A percentile compares a stretch with the other conserved stretches of the same genome.
phyloP scores from a whole-genome alignment of 331 rosid species.

The Stylosanthes scabra region DNA sequence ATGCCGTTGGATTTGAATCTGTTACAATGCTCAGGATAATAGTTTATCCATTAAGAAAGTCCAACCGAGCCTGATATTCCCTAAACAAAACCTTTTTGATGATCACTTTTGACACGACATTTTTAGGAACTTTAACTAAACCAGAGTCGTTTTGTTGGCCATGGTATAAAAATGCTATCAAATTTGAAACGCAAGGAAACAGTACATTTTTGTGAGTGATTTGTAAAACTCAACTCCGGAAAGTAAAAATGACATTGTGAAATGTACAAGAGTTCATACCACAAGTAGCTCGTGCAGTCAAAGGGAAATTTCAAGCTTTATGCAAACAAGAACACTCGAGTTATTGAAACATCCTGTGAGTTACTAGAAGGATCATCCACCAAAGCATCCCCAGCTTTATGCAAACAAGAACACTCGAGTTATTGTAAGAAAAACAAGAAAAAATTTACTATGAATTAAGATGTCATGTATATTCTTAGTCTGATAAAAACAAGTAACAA shows the following conservation, averaged over 20 bases:
- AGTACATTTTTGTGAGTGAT: constrained; percentile 6
- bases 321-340: too few relatives aligned
- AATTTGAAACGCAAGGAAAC: constrained; percentile 21
- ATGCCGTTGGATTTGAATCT: not conserved
- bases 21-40: not conserved
- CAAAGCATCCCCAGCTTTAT: constrained; percentile 51
- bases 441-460: not conserved
- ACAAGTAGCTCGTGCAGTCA: constrained; percentile 84
- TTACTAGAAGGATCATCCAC: constrained; percentile 40
- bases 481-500: too few relatives aligned
- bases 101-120: not conserved
- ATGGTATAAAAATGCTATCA: not conserved
- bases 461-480: too few relatives aligned
- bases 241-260: not conserved
- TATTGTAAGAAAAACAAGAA: constrained; percentile 8
- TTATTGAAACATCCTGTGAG: constrained; percentile 34
- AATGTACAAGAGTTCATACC: constrained; percentile 53
- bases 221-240: not conserved
- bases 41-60: not conserved
- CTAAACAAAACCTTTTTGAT: not conserved
- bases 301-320: constrained; percentile 44
- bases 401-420: constrained; percentile 29
- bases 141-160: not conserved
- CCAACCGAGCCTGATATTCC: not conserved
- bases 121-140: constrained; percentile 6